phyloP scores from a whole-genome alignment of 345 rosid species.

The Eucalyptus shirleyi region DNA sequence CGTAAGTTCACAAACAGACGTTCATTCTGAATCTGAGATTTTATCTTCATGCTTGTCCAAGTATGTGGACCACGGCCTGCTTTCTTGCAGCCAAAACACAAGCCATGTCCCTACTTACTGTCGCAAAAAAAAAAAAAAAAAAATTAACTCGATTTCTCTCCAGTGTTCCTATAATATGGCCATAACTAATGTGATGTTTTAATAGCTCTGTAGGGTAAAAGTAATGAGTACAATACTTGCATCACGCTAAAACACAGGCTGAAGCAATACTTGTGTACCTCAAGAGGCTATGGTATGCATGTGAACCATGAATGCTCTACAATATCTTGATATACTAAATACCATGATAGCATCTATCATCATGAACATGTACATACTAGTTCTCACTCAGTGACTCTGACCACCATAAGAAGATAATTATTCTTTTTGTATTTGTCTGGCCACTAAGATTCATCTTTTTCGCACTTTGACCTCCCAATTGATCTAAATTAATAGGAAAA shows the following conservation, averaged over 20 bases:
- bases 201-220: not conserved
- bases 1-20: not conserved
- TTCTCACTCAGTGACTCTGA: rapidly evolving
- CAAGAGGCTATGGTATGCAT: too few relatives aligned
- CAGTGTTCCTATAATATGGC: too few relatives aligned
- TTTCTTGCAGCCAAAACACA: conserved; percentile 10
- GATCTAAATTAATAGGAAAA: too few relatives aligned
- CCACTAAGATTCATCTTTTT: not conserved
- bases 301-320: not conserved
- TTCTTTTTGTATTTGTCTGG: rapidly evolving
- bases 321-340: not conserved
- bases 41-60: not conserved
- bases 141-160: too few relatives aligned
- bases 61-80: too few relatives aligned
- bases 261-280: not conserved
- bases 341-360: not conserved
- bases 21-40: rapidly evolving
- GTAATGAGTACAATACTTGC: not conserved
- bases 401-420: not conserved
- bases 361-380: not conserved
- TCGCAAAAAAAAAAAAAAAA: not conserved
- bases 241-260: not conserved
- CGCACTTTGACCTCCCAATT: not conserved
- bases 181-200: too few relatives aligned
- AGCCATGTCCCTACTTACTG: conserved; percentile 71